Evolutionary conservation across 306 rosid genomes (phyloP), one percentile per base, ranked within the genome.

Genomic region (Fagus crenata): DNA sequence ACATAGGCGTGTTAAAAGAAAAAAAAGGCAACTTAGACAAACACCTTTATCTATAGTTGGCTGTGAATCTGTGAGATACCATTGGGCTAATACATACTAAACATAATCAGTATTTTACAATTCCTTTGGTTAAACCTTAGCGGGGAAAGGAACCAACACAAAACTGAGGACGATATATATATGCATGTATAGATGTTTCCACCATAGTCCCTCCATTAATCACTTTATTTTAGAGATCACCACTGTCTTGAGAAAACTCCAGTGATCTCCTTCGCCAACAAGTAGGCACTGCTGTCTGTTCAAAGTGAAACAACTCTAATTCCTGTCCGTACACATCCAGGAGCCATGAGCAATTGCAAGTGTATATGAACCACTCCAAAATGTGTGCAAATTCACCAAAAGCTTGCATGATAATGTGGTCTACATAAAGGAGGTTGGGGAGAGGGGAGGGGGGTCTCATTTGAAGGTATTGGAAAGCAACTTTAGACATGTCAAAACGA

Each of bases 291-390:
- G 9, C 22, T 15, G 56, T 72, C 49, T 11, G 41, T 43, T 58
- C 71, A 67, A 4, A n/a, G 4, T 1, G 17, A 69, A 28, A 59
- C 46, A 41, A 4, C 36, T 72, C 84, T 83, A 76, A 42, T 73
- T 84, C 87, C 87, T 84, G 84, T 67, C 15, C 58, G 53, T 6
- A 59, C 58, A 81, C 67, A 69, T 9, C 11, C 33, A 75, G 46
- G 64, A 53, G 31, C 81, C 22, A 67, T 3, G 35, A 65, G 33
- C 22, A 28, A 31, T 6, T 11, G 8, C 12, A 2, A 3, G 35
- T 7, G 22, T 2, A 2, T 13, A 7, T 22, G 1, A 60, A 60
- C 67, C 67, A 60, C 67, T 32, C 15, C 13, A 60, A 60, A 60
- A 60, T 60, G 39, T 12, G 1, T 36, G 6, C 0, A 39, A 64